phyloP scores from a whole-genome alignment of 108 stramenopile species.

The Skeletonema marinoi region DNA sequence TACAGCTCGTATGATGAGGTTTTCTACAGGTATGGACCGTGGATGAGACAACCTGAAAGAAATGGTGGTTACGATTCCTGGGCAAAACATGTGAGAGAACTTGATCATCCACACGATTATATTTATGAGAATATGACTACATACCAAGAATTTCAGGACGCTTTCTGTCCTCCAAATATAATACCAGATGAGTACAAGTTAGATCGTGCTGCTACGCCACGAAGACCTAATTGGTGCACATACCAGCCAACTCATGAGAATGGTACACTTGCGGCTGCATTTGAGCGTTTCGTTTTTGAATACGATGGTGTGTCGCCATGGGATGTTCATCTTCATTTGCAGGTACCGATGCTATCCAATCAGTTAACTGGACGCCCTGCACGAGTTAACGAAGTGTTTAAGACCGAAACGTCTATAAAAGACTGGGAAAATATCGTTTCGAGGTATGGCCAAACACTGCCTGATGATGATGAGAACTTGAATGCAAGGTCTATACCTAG shows the following conservation, averaged over 20 bases:
- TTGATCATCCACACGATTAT: conserved; percentile 14
- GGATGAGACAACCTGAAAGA: not conserved
- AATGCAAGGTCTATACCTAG: conserved; percentile 38
- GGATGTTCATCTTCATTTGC: conserved; percentile 43
- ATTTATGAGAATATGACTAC: conserved; percentile 24
- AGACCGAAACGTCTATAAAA: conserved; percentile 13
- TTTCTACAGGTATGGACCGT: conserved; percentile 11
- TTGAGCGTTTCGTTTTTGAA: conserved; percentile 38
- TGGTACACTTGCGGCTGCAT: conserved; percentile 39
- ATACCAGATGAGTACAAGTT: not conserved
- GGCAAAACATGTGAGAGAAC: not conserved
- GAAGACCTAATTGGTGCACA: conserved; percentile 21
- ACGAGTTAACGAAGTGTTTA: conserved; percentile 19
- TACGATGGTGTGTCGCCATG: conserved; percentile 41
- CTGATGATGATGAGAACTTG: conserved; percentile 23
- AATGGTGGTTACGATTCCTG: not conserved
- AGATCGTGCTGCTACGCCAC: not conserved
- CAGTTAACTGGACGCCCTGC: conserved; percentile 20
- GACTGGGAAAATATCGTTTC: conserved; percentile 15
- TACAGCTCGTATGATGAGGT: conserved; percentile 26
- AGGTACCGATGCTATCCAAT: conserved; percentile 32
- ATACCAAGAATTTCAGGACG: conserved; percentile 34
- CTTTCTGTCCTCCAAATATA: conserved; percentile 23
- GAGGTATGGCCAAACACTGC: conserved; percentile 1
- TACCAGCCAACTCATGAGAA: conserved; percentile 25